A percentile compares a stretch with the other conserved stretches of the same genome.
Evolutionary conservation across 2,329 filamentous ascomycete genomes (phyloP).

Genomic region (Neonectria faginata): DNA sequence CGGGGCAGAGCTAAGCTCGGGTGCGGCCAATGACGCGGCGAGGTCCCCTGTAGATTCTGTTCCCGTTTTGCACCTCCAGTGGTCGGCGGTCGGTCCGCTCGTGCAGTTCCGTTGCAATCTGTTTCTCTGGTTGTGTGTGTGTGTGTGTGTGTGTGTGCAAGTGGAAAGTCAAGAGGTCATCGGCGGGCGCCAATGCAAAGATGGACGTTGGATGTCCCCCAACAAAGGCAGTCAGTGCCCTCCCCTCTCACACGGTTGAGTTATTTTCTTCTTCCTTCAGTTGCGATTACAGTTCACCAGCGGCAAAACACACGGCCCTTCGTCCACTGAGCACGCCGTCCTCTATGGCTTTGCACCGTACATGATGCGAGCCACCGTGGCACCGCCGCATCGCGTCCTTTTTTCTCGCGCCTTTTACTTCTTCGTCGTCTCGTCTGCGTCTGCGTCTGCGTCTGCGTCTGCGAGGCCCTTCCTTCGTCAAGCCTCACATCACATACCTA

Average conservation of each 20-base stretch:
- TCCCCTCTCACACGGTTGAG: background rate
- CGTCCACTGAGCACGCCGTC: background rate
- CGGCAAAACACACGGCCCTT: background rate
- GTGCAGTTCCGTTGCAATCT: background rate
- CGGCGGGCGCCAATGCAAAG: background rate
- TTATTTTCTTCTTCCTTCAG: background rate
- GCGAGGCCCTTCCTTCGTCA: background rate
- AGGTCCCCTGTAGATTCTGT: conserved; percentile 15
- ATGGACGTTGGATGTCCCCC: background rate
- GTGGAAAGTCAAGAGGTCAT: background rate
- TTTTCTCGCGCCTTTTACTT: conserved; percentile 18
- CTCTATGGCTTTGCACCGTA: conserved; percentile 15
- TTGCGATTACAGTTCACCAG: background rate
- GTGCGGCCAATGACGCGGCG: conserved; percentile 14
- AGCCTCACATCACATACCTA: background rate
- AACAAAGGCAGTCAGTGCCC: background rate
- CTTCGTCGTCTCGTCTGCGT: background rate
- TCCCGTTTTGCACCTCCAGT: background rate
- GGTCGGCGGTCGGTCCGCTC: background rate
- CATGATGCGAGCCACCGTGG: conserved; percentile 31
- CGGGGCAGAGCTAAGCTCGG: conserved; percentile 7
- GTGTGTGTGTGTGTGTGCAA: background rate
- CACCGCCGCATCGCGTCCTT: conserved; percentile 8
- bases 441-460: too few relatives aligned
- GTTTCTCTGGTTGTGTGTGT: background rate